A percentile compares a stretch with the other conserved stretches of the same genome.
Conservation (phyloP, 805 yeast genomes). For the Kuraishia hungarica region DNA sequence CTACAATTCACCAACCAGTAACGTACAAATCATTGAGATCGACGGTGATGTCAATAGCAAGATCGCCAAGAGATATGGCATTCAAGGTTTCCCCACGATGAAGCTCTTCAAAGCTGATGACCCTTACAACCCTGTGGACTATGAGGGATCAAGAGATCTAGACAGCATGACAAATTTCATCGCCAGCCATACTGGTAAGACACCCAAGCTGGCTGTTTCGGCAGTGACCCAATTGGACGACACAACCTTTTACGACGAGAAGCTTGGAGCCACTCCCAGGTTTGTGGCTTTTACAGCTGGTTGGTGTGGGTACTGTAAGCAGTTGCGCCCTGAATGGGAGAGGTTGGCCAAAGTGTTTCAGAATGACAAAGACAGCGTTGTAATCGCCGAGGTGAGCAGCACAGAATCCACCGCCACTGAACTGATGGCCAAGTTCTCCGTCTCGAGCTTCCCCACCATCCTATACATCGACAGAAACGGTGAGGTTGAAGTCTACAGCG, state of each 20-base stretch:
- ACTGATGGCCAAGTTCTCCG: constrained; percentile 29
- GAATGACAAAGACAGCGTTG: constrained; percentile 26
- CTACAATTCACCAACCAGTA: constrained; percentile 19
- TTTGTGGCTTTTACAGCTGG: constrained; percentile 51
- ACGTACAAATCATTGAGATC: constrained; percentile 42
- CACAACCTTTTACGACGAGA: constrained; percentile 27
- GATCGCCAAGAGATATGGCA: constrained; percentile 39
- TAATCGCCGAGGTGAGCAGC: constrained; percentile 39
- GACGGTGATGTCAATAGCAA: constrained; percentile 53
- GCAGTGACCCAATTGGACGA: constrained; percentile 19
- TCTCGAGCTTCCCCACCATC: constrained; percentile 47
- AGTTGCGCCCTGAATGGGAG: constrained; percentile 41
- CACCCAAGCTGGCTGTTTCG: constrained; percentile 14
- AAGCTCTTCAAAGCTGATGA: constrained; percentile 45
- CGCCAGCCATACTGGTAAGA: constrained; percentile 24
- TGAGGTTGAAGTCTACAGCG: constrained; percentile 24
- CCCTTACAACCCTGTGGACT: constrained; percentile 40
- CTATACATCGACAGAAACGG: constrained; percentile 34
- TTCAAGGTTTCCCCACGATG: constrained; percentile 61
- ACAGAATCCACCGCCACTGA: constrained; percentile 35
- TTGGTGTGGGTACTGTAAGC: constrained; percentile 54
- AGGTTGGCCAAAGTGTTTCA: constrained; percentile 39
- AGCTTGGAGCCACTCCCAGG: constrained; percentile 18
- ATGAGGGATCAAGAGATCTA: constrained; percentile 42
- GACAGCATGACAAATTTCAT: constrained; percentile 44